Evolutionary conservation across 352 stramenopile genomes (phyloP), one percentile per base, ranked within the genome.

Genomic region (Phytophthora litchii): DNA sequence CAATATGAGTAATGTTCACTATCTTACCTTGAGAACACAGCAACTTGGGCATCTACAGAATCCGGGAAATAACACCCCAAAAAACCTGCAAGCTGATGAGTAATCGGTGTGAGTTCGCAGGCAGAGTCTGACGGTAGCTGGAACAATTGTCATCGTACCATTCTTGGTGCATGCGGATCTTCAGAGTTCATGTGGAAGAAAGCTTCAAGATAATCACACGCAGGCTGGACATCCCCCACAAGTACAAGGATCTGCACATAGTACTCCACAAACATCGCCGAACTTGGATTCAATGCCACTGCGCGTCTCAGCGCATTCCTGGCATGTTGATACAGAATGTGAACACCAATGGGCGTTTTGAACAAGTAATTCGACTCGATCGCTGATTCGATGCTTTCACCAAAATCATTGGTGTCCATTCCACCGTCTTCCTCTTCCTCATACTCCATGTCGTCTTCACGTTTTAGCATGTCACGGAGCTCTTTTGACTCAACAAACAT

Each of bases 241-340:
- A 94, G 67, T 20, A 81, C 66, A 44, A 92, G 69, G 1, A 94
- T 57, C 54, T 92, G 81, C 14, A 89, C 72, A 49, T 90, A 92
- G 37, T 85, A 78, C 56, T 91, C 79, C 34, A 89, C 55, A 62
- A 88, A 92, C 29, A 91, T 65, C 0, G 70, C 67, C 12, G 78
- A 90, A 21, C 64, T 70, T 3, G 81, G 80, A 43, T 63, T 80
- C 19, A 88, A 31, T 2, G 81, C 79, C 6, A 86, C 75, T 13
- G 82, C 86, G 34, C 83, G 83, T 10, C 77, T 74, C 25, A 94
- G 50, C 21, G 81, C 69, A 44, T 61, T 76, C 12, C 46, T 55
- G 3, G 83, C 80, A 17, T 92, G 73, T 67, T 94, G 81, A 44
- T 87, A 94, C 10, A 94, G 61, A 40, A 91, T 82, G 34, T 89